Percentiles rank a stretch among this genome's conserved stretches.
Conservation (phyloP, 257 asterid species). For the Handroanthus guayacan region DNA sequence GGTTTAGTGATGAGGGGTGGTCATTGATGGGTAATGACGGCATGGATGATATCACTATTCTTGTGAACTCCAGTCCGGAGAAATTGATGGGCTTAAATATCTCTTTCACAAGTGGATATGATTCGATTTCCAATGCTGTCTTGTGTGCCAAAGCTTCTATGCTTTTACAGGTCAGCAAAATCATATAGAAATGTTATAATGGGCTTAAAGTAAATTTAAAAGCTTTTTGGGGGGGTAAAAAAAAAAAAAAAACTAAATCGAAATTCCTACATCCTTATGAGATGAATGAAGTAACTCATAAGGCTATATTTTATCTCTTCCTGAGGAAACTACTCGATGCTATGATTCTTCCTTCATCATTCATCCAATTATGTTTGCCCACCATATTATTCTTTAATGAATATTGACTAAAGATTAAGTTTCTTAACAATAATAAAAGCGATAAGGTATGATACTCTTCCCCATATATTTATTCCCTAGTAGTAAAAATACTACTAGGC, state of each 20-base stretch:
- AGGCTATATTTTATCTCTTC: neutral
- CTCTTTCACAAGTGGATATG: constrained; percentile 70
- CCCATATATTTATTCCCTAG: neutral
- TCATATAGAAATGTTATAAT: neutral
- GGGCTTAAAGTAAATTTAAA: no score
- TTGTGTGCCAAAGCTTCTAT: constrained; percentile 91
- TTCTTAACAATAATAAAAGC: no score
- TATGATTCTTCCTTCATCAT: neutral
- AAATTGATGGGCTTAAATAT: constrained; percentile 76
- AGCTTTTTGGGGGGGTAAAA: no score
- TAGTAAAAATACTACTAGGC: neutral
- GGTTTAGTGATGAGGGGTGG: constrained; percentile 89
- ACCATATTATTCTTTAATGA: neutral
- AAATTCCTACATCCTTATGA: neutral
- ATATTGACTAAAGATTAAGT: neutral
- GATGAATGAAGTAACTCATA: neutral
- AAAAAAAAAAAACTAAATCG: no score
- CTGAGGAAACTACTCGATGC: neutral
- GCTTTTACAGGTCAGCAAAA: constrained; percentile 75
- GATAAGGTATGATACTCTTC: neutral
- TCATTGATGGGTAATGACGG: constrained; percentile 74
- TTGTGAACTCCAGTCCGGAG: constrained; percentile 82
- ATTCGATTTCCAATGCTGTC: constrained; percentile 67
- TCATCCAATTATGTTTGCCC: neutral
- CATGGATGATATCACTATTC: constrained; percentile 77